Conservation (phyloP, 495 filamentous ascomycete species). For the Aspergillus homomorphus region DNA sequence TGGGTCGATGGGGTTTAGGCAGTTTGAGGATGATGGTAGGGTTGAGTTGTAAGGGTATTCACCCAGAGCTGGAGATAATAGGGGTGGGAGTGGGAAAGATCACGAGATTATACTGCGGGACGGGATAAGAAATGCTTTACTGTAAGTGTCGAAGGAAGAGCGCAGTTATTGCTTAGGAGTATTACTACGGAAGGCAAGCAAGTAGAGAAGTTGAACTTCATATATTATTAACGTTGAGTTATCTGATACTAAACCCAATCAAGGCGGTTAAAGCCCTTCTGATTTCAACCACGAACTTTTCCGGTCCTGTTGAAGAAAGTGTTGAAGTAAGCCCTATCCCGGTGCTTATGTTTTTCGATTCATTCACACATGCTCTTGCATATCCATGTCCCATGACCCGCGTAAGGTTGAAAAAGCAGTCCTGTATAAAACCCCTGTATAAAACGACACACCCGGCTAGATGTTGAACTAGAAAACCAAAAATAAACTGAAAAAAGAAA, state of each 20-base stretch:
- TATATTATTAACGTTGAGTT: background rate
- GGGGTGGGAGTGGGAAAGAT: no score
- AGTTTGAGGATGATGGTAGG: conserved; percentile 5
- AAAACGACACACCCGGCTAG: conserved; percentile 35
- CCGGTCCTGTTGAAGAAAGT: conserved; percentile 33
- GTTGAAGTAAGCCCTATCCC: conserved; percentile 39
- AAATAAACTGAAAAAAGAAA: conserved; percentile 17
- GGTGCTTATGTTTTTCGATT: conserved; percentile 26
- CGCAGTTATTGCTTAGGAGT: no score
- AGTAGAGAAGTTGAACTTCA: background rate
- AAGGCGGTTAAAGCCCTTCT: conserved; percentile 11
- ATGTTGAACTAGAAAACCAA: conserved; percentile 30
- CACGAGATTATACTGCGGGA: no score
- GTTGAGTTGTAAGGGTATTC: conserved; percentile 12
- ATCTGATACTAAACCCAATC: background rate
- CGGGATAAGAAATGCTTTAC: no score
- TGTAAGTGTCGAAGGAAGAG: no score
- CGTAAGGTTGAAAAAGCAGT: conserved; percentile 51
- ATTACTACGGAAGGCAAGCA: conserved; percentile 1
- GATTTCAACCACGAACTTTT: conserved; percentile 33
- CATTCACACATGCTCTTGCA: conserved; percentile 27
- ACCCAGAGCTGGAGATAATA: no score
- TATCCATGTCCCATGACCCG: conserved; percentile 44
- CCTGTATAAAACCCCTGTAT: conserved; percentile 38
- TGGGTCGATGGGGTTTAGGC: background rate